Evolutionary conservation across 148 eudicot species (phyloP).

Genomic region (Vaccinium myrtillus): DNA sequence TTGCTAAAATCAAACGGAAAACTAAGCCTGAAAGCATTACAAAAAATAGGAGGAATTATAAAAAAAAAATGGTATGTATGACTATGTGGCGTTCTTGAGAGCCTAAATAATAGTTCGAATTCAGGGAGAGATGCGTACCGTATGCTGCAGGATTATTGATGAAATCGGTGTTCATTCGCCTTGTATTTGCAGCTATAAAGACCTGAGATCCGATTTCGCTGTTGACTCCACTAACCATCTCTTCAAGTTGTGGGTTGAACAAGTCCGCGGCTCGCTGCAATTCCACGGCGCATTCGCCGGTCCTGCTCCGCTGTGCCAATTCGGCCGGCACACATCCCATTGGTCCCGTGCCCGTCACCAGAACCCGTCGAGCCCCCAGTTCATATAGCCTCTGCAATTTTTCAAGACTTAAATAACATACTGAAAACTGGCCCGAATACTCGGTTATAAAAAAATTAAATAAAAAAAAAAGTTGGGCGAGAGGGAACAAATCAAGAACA

Average conservation of each 20-base stretch:
- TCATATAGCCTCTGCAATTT: slow-evolving; percentile 31
- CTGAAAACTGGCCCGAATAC: neutral
- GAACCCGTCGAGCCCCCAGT: slow-evolving; percentile 39
- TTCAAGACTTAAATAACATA: neutral
- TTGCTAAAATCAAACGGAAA: too few species aligned
- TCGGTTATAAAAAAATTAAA: too few species aligned
- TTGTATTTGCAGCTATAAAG: slow-evolving; percentile 36
- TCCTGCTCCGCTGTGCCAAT: slow-evolving; percentile 28
- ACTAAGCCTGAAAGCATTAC: too few species aligned
- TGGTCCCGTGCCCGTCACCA: slow-evolving; percentile 51
- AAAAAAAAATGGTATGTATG: too few species aligned
- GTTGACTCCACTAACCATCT: slow-evolving; percentile 30
- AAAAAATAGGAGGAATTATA: too few species aligned
- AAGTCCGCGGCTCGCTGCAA: slow-evolving; percentile 36
- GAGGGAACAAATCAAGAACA: neutral
- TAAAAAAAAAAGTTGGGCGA: neutral
- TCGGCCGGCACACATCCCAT: slow-evolving; percentile 51
- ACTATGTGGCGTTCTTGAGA: too few species aligned
- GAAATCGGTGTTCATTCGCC: slow-evolving; percentile 28
- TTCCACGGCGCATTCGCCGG: slow-evolving; percentile 30
- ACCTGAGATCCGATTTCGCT: slow-evolving; percentile 23
- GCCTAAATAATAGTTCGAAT: neutral
- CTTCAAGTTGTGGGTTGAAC: slow-evolving; percentile 38
- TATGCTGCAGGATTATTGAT: slow-evolving; percentile 31
- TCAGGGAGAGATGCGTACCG: slow-evolving; percentile 7